Conservation (phyloP, 1,139 yeast species). For the Taiozyma sp. region DNA sequence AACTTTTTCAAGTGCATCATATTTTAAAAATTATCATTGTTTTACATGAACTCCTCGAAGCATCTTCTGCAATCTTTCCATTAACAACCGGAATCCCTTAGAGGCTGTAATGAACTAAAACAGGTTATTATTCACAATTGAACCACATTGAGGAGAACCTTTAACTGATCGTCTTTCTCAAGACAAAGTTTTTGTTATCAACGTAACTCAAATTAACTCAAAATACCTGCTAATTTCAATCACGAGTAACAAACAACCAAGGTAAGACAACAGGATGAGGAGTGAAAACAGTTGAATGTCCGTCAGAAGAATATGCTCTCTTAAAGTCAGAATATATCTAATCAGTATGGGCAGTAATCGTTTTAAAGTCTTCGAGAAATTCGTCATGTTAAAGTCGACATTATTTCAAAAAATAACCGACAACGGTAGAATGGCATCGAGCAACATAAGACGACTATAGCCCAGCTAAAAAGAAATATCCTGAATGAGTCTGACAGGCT, state of each 20-base stretch:
- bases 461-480: neutral
- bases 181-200: too few relatives aligned
- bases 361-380: neutral
- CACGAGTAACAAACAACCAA: neutral
- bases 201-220: too few relatives aligned
- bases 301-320: neutral
- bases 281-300: neutral
- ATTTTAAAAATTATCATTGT: too few relatives aligned
- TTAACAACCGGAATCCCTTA: too few relatives aligned
- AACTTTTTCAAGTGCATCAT: too few relatives aligned
- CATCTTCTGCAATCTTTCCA: too few relatives aligned
- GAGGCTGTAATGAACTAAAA: too few relatives aligned
- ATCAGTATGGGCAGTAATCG: constrained; percentile 1
- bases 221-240: neutral
- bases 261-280: neutral
- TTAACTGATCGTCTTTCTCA: too few relatives aligned
- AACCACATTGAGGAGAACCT: too few relatives aligned
- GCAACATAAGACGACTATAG: constrained; percentile 1
- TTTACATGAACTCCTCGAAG: too few relatives aligned
- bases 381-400: neutral
- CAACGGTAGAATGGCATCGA: neutral
- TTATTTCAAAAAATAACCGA: neutral
- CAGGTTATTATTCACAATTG: too few relatives aligned
- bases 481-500: neutral
- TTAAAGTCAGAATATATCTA: neutral